phyloP scores from a whole-genome alignment of 2,329 filamentous ascomycete genomes.

The Fusarium nurragi region DNA sequence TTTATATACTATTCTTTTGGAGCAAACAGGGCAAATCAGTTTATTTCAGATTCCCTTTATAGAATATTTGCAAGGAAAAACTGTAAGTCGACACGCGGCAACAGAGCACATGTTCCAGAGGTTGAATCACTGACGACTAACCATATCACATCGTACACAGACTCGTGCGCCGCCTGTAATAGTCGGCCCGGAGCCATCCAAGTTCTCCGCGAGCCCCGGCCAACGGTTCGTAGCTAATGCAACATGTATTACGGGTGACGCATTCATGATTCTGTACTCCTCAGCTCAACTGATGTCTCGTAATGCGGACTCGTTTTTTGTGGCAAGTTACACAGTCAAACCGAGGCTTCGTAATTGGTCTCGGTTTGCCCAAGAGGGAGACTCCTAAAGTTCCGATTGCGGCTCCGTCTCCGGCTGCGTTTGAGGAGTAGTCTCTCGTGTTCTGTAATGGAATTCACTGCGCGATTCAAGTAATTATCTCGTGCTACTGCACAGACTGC shows the following conservation, averaged over 20 bases:
- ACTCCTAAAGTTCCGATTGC: slow-evolving; percentile 22
- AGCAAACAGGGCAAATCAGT: too few relatives aligned
- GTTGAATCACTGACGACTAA: background rate
- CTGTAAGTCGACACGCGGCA: background rate
- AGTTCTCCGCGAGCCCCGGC: slow-evolving; percentile 18
- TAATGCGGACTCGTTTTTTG: slow-evolving; percentile 1
- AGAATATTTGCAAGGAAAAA: too few relatives aligned
- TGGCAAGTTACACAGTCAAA: slow-evolving; percentile 14
- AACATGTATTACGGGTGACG: slow-evolving; percentile 11
- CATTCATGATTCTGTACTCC: background rate
- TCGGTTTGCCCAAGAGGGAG: slow-evolving; percentile 26
- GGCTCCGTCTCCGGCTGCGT: slow-evolving; percentile 9
- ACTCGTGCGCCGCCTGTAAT: background rate
- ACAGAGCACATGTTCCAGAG: background rate
- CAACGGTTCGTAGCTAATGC: slow-evolving; percentile 7
- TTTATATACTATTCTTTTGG: too few relatives aligned
- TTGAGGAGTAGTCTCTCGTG: background rate
- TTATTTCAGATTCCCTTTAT: too few relatives aligned
- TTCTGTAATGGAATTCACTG: slow-evolving; percentile 8
- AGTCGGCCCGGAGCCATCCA: slow-evolving; percentile 29
- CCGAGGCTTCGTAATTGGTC: slow-evolving; percentile 21
- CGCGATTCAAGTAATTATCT: slow-evolving; percentile 25
- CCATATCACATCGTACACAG: background rate
- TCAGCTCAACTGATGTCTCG: background rate
- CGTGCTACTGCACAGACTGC: background rate